Percentiles rank a stretch among this genome's conserved stretches.
phyloP scores from a whole-genome alignment of 306 rosid species.

The Psophocarpus tetragonolobus region DNA sequence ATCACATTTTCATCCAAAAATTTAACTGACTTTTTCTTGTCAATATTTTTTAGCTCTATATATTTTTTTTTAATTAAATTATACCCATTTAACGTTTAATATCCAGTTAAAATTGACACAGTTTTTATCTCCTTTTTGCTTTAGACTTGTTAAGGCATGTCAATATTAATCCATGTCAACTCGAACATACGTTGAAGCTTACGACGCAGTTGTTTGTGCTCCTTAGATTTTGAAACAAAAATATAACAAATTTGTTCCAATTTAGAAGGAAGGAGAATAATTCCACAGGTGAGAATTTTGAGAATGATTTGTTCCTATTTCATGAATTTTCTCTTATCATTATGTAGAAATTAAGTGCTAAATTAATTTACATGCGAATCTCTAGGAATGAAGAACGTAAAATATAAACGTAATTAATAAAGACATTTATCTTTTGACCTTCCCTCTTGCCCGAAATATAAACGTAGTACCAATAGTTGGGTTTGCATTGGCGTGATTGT shows the following conservation, averaged over 20 bases:
- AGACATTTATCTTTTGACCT: not conserved
- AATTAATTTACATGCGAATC: not conserved
- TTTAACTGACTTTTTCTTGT: not conserved
- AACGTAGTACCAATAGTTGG: no score
- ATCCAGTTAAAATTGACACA: not conserved
- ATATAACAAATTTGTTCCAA: not conserved
- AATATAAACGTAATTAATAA: not conserved
- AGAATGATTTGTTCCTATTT: not conserved
- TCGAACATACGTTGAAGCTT: not conserved
- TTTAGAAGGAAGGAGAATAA: not conserved
- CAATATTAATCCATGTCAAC: not conserved
- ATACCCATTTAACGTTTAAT: not conserved
- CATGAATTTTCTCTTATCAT: not conserved
- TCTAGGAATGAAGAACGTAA: not conserved
- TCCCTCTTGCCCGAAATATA: no score
- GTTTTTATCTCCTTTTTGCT: not conserved
- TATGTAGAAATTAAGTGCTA: not conserved
- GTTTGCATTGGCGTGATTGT: no score
- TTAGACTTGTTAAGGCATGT: not conserved
- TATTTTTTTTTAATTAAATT: not conserved
- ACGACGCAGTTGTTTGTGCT: not conserved
- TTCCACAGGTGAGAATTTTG: not conserved
- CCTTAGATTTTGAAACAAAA: no score
- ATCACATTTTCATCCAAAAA: not conserved
- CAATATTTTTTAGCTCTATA: not conserved